A percentile compares a stretch with the other conserved stretches of the same genome.
Evolutionary conservation across 331 rosid genomes (phyloP).

Genomic region (Malus hybrid): DNA sequence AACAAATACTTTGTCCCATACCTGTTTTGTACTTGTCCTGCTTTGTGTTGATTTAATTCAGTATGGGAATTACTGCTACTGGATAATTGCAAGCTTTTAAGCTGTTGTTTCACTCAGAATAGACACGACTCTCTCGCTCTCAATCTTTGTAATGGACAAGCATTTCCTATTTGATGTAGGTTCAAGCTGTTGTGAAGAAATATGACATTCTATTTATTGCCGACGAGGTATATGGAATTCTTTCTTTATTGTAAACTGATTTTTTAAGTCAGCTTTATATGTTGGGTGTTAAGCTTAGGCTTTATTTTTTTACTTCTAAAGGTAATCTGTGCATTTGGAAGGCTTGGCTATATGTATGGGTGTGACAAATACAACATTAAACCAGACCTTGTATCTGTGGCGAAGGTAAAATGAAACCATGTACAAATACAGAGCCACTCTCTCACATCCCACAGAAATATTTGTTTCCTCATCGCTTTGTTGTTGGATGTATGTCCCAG

Average conservation of each 20-base stretch:
- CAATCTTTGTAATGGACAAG: neutral
- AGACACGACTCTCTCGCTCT: neutral
- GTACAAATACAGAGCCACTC: neutral
- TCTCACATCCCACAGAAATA: conserved; percentile 9
- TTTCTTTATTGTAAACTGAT: conserved; percentile 4
- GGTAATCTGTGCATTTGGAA: conserved; percentile 96
- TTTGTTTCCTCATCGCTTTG: neutral
- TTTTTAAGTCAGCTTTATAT: neutral
- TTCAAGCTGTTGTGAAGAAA: conserved; percentile 87
- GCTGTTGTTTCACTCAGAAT: neutral
- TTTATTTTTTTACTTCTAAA: conserved; percentile 24
- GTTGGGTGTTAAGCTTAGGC: neutral
- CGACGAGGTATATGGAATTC: conserved; percentile 63
- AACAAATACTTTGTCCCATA: no score
- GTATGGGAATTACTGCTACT: neutral
- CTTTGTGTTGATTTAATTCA: neutral
- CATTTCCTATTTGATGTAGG: conserved; percentile 36
- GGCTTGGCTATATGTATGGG: conserved; percentile 88
- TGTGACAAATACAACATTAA: conserved; percentile 82
- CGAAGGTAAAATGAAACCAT: conserved; percentile 53
- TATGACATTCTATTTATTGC: conserved; percentile 93
- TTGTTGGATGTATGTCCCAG: conserved; percentile 26
- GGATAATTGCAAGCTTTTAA: neutral
- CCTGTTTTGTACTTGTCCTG: neutral
- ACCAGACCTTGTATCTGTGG: conserved; percentile 87